Conservation (phyloP, 75 land plant species). For the Pinus albicaulis region DNA sequence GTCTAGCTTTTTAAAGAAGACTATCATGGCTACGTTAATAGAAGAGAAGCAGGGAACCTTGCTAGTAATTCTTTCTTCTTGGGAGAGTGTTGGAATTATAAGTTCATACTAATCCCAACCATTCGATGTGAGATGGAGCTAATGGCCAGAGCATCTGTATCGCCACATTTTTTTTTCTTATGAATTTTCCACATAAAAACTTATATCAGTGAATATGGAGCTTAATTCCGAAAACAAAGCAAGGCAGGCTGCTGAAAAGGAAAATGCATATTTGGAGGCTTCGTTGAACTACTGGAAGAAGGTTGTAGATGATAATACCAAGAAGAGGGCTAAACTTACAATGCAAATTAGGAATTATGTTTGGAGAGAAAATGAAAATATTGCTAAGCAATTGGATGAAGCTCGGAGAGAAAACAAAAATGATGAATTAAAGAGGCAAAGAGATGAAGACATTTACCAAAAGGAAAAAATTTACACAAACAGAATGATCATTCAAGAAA, state of each 20-base stretch:
- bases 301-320: slow-evolving; percentile 55
- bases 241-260: slow-evolving; percentile 49
- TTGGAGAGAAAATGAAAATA: no score
- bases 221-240: slow-evolving; percentile 64
- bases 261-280: slow-evolving; percentile 42
- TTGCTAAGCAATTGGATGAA: no score
- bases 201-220: slow-evolving; percentile 39
- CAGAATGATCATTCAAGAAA: no score
- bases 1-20: slow-evolving; percentile 28
- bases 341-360: no score
- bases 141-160: neutral
- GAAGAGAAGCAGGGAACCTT: slow-evolving; percentile 28
- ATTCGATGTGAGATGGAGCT: slow-evolving; percentile 1
- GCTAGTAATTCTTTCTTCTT: neutral
- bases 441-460: no score
- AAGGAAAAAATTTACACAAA: no score
- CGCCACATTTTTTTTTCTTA: neutral
- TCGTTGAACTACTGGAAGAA: slow-evolving; percentile 48
- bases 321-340: no score
- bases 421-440: no score
- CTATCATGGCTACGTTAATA: slow-evolving; percentile 49
- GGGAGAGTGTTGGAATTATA: neutral
- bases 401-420: no score
- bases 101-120: neutral
- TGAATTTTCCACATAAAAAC: slow-evolving; percentile 19